Base-by-base conservation (phyloP, 2,329 filamentous ascomycete species). In the Penicillium sp. region DNA sequence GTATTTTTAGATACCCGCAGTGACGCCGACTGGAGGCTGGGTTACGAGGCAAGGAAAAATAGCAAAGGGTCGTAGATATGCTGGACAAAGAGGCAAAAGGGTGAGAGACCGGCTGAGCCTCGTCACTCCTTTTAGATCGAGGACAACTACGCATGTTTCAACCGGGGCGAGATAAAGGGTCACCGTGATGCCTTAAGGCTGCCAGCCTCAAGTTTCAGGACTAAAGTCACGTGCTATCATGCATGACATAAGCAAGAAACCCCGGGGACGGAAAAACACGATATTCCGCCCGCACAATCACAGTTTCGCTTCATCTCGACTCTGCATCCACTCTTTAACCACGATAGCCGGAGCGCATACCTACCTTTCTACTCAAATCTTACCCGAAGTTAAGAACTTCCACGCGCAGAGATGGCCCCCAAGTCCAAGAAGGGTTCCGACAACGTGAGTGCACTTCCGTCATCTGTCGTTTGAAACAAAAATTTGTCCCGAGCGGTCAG, bases 381-480 rank as follows among this genome's bases (percentile, higher is more conserved):
- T 24, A 26, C 51, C 59, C 47, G 50, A 59, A 54, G 54, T 52
- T 38, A 49, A 31, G 52, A 53, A 60, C 57, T 61, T 56, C 45
- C 50, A 33, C 46, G 42, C 52, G 47, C 44, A 75, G 77, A 75
- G 79, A 86, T 86, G 83, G 82, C 81, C 74, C 81, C 77, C 77
- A 83, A 88, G 85, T 82, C 83, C 81, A 78, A 78, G 71, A 95
- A 92, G 82, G 86, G 90, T 79, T 85, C 88, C 73, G 88, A 91
- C 81, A 85, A 80, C 79, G 57, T 61, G 47, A 58, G 59, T 54
- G 21, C 9, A 29, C 7, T 10, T 21, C 26, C 42, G n/a, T 10
- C 7, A 38, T 29, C 10, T 12, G 28, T 41, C 16, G 13, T 4
- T 33, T 26, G 24, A 2, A 6, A 10, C 29, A 24, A 16, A 34